Percentiles rank a stretch among this genome's conserved stretches.
Conservation (phyloP, 331 rosid species). For the Acacia pycnantha region DNA sequence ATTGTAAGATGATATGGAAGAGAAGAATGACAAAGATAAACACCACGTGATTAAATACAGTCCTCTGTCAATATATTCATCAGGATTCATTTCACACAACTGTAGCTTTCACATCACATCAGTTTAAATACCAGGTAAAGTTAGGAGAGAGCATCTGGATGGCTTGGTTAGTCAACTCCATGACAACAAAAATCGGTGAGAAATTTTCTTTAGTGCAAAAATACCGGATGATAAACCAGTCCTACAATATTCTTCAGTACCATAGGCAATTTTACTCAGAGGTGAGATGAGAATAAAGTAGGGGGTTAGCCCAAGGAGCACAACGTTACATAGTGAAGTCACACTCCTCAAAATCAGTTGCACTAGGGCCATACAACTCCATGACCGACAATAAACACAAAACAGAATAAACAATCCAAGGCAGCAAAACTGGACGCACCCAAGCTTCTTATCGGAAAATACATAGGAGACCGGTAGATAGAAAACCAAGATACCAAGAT, state of each 20-base stretch:
- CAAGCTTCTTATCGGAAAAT: neutral
- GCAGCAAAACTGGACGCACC: neutral
- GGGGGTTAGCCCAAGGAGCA: neutral
- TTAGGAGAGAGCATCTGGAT: neutral
- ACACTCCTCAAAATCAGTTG: neutral
- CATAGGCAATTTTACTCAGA: neutral
- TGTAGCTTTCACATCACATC: neutral
- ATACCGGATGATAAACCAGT: neutral
- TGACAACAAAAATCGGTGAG: neutral
- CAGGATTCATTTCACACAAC: neutral
- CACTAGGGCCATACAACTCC: neutral
- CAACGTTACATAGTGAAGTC: neutral
- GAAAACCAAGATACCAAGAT: neutral
- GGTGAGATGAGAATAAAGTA: neutral
- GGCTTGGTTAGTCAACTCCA: neutral
- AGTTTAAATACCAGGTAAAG: neutral
- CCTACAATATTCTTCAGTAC: neutral
- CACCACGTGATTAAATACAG: neutral
- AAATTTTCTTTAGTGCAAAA: neutral
- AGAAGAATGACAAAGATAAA: neutral
- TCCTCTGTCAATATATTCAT: neutral
- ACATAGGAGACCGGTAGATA: neutral
- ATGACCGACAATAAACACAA: neutral
- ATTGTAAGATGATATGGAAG: neutral
- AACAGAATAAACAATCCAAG: neutral